A percentile compares a stretch with the other conserved stretches of the same genome.
phyloP scores from a whole-genome alignment of 495 filamentous ascomycete genomes.

The Xanthoparmelia taractica region DNA sequence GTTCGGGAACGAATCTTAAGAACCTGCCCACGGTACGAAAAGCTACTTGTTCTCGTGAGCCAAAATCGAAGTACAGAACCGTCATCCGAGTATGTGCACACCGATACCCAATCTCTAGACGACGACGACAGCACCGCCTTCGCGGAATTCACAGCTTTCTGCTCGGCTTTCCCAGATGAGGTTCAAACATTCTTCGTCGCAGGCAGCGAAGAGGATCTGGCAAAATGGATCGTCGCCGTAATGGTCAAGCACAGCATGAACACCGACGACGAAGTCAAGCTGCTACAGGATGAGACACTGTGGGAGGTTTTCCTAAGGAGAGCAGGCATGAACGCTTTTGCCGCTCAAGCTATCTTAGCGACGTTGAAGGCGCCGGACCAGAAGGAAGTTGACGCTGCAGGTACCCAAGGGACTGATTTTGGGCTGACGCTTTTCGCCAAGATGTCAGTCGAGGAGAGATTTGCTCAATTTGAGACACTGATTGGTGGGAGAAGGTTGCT shows the following conservation, averaged over 20 bases:
- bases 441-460: conserved; percentile 44
- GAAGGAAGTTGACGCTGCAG: conserved; percentile 11
- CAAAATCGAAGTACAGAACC: conserved; percentile 31
- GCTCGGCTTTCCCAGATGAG: conserved; percentile 33
- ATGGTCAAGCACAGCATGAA: conserved; percentile 31
- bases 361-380: conserved; percentile 38
- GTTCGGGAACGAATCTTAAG: conserved; percentile 51
- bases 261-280: conserved; percentile 8
- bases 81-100: conserved; percentile 27
- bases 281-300: conserved; percentile 40
- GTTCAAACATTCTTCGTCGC: conserved; percentile 46
- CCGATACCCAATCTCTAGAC: conserved; percentile 29
- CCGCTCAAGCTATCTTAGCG: conserved; percentile 61
- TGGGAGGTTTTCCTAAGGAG: conserved; percentile 69
- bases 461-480: conserved; percentile 29
- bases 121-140: conserved; percentile 46
- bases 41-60: conserved; percentile 61
- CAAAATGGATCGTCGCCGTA: conserved; percentile 48
- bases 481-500: conserved; percentile 26
- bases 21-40: conserved; percentile 57
- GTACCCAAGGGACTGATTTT: conserved; percentile 17
- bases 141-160: conserved; percentile 48
- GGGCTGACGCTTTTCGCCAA: conserved; percentile 51
- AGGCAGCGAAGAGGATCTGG: conserved; percentile 50
- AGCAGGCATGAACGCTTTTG: conserved; percentile 74